Percentiles rank a stretch among this genome's conserved stretches.
Conservation (phyloP, 2,329 filamentous ascomycete genomes). For the Colletotrichum sp. region DNA sequence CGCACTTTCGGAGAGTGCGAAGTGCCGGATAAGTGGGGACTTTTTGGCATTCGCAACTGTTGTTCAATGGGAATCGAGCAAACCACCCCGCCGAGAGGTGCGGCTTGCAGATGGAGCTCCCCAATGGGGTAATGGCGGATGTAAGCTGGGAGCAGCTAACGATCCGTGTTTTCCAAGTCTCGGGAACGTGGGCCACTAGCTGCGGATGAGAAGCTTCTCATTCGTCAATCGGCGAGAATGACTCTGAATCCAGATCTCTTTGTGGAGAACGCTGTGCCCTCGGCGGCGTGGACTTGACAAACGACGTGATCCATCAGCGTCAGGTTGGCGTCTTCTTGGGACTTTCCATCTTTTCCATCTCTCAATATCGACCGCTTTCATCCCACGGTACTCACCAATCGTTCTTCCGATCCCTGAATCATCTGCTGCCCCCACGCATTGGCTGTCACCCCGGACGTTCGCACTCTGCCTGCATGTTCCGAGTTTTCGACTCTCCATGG, state of each 20-base stretch:
- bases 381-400: background rate
- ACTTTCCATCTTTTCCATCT: background rate
- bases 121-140: background rate
- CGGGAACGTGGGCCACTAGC: background rate
- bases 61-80: background rate
- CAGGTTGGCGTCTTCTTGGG: background rate
- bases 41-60: background rate
- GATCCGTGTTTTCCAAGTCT: background rate
- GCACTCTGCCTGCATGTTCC: background rate
- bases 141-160: background rate
- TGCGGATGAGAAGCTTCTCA: background rate
- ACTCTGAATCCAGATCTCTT: background rate
- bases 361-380: background rate
- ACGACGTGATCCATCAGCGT: background rate
- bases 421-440: background rate
- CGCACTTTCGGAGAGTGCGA: constrained; percentile 17
- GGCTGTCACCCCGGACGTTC: background rate
- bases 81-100: background rate
- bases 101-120: background rate
- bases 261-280: background rate
- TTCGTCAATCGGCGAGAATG: background rate
- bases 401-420: background rate
- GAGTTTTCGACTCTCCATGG: background rate
- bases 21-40: background rate
- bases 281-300: background rate